These are phyloP conservation scores for Cunninghamia lanceolata DNA, from an alignment of 75 land plant species.

Conservation along the genomic window DNA sequence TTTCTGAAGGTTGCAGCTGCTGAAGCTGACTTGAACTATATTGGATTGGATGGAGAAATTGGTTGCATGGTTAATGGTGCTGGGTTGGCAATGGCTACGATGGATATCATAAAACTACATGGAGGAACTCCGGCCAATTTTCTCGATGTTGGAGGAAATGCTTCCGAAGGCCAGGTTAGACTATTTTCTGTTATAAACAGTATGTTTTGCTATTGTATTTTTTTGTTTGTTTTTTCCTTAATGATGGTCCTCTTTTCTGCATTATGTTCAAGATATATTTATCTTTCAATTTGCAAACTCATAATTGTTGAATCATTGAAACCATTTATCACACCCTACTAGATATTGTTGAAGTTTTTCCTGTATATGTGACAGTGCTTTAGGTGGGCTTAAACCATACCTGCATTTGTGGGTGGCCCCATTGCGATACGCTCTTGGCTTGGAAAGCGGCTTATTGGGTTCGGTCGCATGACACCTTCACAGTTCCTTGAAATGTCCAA, in stretches of 20 bases:
- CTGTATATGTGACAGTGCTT: not conserved
- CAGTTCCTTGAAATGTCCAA: not conserved
- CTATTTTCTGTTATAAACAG: not conserved
- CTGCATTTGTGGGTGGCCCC: not conserved
- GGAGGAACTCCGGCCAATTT: constrained; percentile 99
- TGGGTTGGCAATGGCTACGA: constrained; percentile 98
- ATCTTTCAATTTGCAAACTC: not conserved
- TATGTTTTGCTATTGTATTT: not conserved
- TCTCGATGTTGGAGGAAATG: constrained; percentile 98
- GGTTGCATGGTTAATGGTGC: constrained; percentile 99
- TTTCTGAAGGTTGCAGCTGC: constrained; percentile 89
- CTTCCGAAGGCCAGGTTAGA: constrained; percentile 86
- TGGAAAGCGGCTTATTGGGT: not conserved
- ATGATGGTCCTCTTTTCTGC: not conserved
- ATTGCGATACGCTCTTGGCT: not conserved
- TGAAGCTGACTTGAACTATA: constrained; percentile 91
- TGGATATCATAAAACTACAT: constrained; percentile 95
- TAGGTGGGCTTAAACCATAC: not conserved
- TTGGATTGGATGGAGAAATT: constrained; percentile 97
- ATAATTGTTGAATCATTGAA: not conserved
- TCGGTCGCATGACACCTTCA: not conserved
- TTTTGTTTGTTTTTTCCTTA: not conserved
- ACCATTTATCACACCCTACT: not conserved
- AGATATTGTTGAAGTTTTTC: not conserved
- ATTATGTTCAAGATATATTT: not conserved